Evolutionary conservation across 1,284 basidiomycete species (phyloP), one percentile per base, ranked within the genome.

Genomic region (Leccinum fallax): DNA sequence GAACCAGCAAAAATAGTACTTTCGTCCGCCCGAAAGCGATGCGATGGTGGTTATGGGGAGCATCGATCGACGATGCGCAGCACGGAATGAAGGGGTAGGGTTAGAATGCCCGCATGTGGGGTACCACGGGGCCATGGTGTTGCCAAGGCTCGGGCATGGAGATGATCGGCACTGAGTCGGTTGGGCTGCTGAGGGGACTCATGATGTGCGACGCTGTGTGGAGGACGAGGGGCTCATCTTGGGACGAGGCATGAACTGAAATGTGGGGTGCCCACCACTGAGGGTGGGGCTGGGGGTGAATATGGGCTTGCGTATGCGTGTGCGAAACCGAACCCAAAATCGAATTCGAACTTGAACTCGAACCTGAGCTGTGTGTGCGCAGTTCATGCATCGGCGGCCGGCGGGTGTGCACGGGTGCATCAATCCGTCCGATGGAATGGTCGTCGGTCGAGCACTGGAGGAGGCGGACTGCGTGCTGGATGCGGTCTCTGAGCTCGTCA

Each of bases 381-480:
- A 46, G 43, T 19, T 16, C 56, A 7, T 71, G 70, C 60, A 67
- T 43, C 5, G 69, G 67, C 0, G 36, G 26, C 2, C 60, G 30
- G 13, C 63, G 68, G 13, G 3, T 51, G 21, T 52, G 59, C n/a
- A 28, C 0, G 0, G 63, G 51, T 1, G 62, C 38, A 30, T 56
- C 55, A 6, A 53, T 58, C 49, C 59, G 61, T 2, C 38, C 19
- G 0, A 49, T 1, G 1, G 38, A 26, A 57, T 66, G 64, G 11
- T 71, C 68, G 53, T 74, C 73, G 3, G 59, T 63, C 16, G 53
- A 56, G 46, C 19, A 58, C 52, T 72, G 66, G 5, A 76, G 64
- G 0, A 72, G 60, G 11, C 65, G 48, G 26, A 84, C 77, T 2
- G 86, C 86, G 59, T 88, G 80, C 16, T 74, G 72, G 64, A 89